Percentiles rank a stretch among this genome's conserved stretches.
Evolutionary conservation across 495 filamentous ascomycete genomes (phyloP).

Genomic region (Penicillium psychrofluorescens): DNA sequence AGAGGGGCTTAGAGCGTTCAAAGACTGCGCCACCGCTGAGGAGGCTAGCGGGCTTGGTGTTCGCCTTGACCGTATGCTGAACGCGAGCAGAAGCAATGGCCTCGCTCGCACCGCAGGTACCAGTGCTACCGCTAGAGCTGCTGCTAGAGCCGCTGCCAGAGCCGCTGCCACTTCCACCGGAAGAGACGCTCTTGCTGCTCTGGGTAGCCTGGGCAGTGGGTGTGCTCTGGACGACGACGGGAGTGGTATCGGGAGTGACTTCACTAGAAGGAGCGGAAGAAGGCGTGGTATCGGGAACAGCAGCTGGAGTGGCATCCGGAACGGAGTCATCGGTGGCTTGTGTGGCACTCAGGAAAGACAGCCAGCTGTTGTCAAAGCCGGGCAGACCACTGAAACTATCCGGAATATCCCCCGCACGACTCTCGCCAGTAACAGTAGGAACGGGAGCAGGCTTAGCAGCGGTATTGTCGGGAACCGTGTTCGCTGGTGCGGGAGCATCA

Average conservation of each 20-base stretch:
- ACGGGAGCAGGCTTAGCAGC: constrained; percentile 1
- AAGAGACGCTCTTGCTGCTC: background rate
- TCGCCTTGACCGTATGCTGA: constrained; percentile 28
- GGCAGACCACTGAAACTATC: constrained; percentile 2
- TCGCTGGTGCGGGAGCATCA: constrained; percentile 4
- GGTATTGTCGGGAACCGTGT: background rate
- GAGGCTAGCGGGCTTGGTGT: constrained; percentile 31
- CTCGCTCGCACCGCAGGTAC: constrained; percentile 23
- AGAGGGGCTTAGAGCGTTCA: constrained; percentile 61
- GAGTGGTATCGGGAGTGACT: background rate
- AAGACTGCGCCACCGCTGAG: constrained; percentile 48
- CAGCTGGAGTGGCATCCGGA: background rate
- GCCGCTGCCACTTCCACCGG: background rate
- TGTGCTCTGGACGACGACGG: constrained; percentile 1
- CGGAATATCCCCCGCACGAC: background rate
- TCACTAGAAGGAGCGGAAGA: background rate
- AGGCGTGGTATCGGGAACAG: background rate
- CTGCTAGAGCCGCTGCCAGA: background rate
- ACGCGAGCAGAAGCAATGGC: constrained; percentile 27
- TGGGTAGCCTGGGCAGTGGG: background rate
- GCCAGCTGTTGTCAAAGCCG: constrained; percentile 8
- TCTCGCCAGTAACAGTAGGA: background rate
- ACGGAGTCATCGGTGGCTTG: background rate
- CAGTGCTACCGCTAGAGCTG: constrained; percentile 8
- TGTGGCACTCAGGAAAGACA: constrained; percentile 4